These are phyloP conservation scores for Solanum corneliomulleri DNA, from an alignment of 257 asterid genomes.

Conservation along the genomic window DNA sequence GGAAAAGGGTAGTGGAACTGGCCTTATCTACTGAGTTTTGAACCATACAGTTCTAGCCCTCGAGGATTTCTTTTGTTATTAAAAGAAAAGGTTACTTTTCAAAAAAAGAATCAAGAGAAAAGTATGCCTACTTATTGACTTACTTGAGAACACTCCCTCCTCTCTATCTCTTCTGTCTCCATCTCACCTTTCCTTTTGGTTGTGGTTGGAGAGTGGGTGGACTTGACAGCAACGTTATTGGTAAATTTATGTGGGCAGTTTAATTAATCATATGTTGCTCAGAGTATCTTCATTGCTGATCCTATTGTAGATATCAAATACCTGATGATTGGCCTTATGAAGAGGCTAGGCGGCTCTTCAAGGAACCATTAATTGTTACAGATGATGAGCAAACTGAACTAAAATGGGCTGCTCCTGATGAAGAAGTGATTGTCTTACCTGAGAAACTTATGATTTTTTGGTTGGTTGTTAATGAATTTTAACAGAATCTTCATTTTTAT, in stretches of 20 bases:
- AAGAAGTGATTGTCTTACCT: constrained; percentile 50
- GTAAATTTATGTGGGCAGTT: not conserved
- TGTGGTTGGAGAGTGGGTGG: not conserved
- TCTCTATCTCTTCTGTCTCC: not conserved
- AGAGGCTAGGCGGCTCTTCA: constrained; percentile 90
- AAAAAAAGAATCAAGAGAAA: not conserved
- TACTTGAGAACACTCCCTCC: not conserved
- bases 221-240: not conserved
- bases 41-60: not conserved
- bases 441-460: not conserved
- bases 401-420: constrained; percentile 95
- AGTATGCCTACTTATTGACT: not conserved
- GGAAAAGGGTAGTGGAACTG: not conserved
- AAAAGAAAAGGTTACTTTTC: not conserved
- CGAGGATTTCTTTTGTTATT: not conserved
- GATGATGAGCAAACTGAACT: constrained; percentile 65
- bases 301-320: constrained; percentile 61
- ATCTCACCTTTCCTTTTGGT: not conserved
- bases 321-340: constrained; percentile 93
- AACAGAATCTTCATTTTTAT: not conserved
- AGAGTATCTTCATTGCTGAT: not conserved
- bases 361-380: constrained; percentile 68
- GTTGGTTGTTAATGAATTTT: not conserved
- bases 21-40: not conserved
- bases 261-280: not conserved